A percentile compares a stretch with the other conserved stretches of the same genome.
Conservation (phyloP, 306 rosid species). For the Ormosia emarginata region DNA sequence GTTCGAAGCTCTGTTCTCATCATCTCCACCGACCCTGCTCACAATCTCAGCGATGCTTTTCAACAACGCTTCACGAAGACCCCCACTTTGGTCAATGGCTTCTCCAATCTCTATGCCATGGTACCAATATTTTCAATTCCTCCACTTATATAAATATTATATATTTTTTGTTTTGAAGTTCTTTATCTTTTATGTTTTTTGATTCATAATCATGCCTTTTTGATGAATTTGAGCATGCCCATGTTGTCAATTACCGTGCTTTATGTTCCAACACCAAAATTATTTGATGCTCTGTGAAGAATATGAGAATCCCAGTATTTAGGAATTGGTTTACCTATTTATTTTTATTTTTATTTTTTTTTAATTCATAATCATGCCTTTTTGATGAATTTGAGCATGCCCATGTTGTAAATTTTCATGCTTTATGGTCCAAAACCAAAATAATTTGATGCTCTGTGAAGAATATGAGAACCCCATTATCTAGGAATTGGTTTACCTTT, state of each 20-base stretch:
- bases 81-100: conserved; percentile 90
- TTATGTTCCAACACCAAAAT: not conserved
- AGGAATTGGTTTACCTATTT: not conserved
- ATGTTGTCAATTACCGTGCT: not conserved
- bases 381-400: conserved; percentile 7
- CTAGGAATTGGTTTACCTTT: not conserved
- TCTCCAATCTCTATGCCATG: conserved; percentile 92
- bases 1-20: conserved; percentile 89
- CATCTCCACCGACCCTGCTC: conserved; percentile 98
- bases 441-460: not conserved
- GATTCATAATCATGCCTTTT: not conserved
- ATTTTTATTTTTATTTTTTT: not conserved
- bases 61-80: conserved; percentile 89
- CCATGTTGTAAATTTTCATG: not conserved
- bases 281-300: not conserved
- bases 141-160: not conserved
- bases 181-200: not conserved
- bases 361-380: not conserved
- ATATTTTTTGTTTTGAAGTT: not conserved
- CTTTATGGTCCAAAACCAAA: not conserved
- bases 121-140: conserved; percentile 25
- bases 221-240: conserved; percentile 12
- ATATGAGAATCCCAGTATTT: not conserved
- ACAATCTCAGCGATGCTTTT: conserved; percentile 97
- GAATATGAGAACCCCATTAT: conserved; percentile 8